Evolutionary conservation across 306 rosid species (phyloP).

Genomic region (Lablab purpureus): DNA sequence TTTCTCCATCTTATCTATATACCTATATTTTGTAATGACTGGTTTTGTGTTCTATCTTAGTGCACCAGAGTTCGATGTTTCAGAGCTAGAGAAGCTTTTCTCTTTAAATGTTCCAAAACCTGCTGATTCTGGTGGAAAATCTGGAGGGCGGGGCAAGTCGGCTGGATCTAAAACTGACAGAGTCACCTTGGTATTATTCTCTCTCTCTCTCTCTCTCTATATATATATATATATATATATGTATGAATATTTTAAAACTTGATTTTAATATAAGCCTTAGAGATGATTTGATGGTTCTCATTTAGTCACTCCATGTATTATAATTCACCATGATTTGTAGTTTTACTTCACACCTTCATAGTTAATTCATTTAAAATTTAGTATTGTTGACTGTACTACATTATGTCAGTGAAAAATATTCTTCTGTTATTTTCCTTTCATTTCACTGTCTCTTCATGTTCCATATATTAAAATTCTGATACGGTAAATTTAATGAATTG

Average conservation of each 20-base stretch:
- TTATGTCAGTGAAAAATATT: conserved; percentile 15
- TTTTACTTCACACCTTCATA: conserved; percentile 32
- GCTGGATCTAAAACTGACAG: conserved; percentile 86
- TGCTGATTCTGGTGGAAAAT: conserved; percentile 69
- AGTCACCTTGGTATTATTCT: conserved; percentile 82
- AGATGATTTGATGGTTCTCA: conserved; percentile 34
- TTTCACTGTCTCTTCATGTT: conserved; percentile 8
- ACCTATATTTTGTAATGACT: conserved; percentile 41
- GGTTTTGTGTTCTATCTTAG: conserved; percentile 58
- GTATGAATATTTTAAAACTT: neutral
- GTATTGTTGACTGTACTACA: conserved; percentile 10
- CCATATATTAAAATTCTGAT: conserved; percentile 20
- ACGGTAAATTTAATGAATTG: conserved; percentile 28
- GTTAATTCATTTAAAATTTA: neutral
- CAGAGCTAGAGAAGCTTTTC: conserved; percentile 92
- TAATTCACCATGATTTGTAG: conserved; percentile 33
- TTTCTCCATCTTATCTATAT: conserved; percentile 38
- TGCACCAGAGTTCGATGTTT: conserved; percentile 92
- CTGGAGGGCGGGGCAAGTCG: conserved; percentile 84
- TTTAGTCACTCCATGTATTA: conserved; percentile 16
- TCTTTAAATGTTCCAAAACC: conserved; percentile 90
- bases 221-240: too few relatives aligned
- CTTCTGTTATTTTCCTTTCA: conserved; percentile 25
- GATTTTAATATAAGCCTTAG: conserved; percentile 28
- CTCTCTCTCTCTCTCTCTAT: too few relatives aligned